Evolutionary conservation across 73 alveolate species (phyloP).

Genomic region (Symbiodinium natans): DNA sequence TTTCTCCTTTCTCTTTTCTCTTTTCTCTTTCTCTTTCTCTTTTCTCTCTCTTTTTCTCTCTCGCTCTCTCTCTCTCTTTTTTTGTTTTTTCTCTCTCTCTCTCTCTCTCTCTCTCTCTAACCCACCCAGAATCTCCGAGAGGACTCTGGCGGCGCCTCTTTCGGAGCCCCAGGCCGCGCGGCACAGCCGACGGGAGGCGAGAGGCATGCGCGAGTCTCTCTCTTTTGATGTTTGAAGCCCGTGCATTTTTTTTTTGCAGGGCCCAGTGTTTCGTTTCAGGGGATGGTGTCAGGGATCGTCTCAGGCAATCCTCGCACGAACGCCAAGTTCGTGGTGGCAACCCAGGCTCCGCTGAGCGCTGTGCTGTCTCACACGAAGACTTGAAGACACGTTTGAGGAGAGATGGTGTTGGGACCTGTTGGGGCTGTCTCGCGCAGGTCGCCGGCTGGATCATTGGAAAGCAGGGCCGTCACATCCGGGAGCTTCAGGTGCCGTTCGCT

Average conservation of each 20-base stretch:
- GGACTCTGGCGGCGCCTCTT: conserved; percentile 1
- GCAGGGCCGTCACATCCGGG: conserved; percentile 92
- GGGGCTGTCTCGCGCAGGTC: conserved; percentile 11
- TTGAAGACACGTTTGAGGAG: no score
- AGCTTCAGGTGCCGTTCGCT: conserved; percentile 32
- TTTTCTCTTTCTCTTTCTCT: no score
- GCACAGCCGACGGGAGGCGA: conserved; percentile 70
- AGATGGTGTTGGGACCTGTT: no score
- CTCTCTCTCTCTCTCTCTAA: no score
- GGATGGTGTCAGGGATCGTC: not conserved
- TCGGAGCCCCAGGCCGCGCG: conserved; percentile 21
- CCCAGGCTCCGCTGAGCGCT: conserved; percentile 28
- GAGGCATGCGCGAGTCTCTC: not conserved
- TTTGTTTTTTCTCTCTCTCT: no score
- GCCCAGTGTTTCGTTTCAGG: not conserved
- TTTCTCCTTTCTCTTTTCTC: no score
- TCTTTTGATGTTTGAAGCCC: no score
- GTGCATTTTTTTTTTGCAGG: not conserved
- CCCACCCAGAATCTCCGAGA: no score
- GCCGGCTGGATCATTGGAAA: conserved; percentile 94
- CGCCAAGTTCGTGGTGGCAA: conserved; percentile 92
- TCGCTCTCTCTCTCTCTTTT: no score
- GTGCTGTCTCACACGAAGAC: not conserved
- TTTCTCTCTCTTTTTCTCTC: no score
- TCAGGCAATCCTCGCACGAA: conserved; percentile 84